phyloP scores from a whole-genome alignment of 306 rosid genomes.

The Rosa multiflora region DNA sequence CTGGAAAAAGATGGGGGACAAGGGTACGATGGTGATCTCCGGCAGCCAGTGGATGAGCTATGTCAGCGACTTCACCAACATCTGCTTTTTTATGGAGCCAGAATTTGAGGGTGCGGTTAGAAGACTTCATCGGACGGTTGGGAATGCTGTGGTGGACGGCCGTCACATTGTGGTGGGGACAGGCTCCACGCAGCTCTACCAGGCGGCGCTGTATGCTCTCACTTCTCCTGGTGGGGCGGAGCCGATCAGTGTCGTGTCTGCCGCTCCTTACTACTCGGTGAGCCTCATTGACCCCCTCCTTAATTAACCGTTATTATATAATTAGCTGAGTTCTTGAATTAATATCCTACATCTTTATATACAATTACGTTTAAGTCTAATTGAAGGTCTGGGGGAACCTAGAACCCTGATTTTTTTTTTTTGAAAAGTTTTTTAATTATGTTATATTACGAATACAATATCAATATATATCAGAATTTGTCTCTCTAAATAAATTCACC shows the following conservation, averaged over 20 bases:
- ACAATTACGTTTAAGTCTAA: too few species aligned
- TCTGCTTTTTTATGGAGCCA: slow-evolving; percentile 68
- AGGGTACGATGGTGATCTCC: slow-evolving; percentile 54
- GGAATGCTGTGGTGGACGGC: slow-evolving; percentile 54
- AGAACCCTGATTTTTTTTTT: too few species aligned
- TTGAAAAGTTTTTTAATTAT: too few species aligned
- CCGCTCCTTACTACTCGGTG: slow-evolving; percentile 82
- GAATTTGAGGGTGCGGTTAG: slow-evolving; percentile 41
- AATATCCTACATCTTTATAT: too few species aligned
- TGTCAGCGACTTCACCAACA: slow-evolving; percentile 26
- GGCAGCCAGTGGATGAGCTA: slow-evolving; percentile 64
- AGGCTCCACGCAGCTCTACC: slow-evolving; percentile 74
- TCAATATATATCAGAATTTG: not conserved
- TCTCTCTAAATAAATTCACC: not conserved
- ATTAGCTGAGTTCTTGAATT: not conserved
- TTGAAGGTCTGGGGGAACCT: too few species aligned
- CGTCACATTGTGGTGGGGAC: slow-evolving; percentile 61
- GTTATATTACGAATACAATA: not conserved
- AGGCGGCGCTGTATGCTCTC: slow-evolving; percentile 65
- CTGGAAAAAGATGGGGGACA: slow-evolving; percentile 58
- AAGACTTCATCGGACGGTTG: slow-evolving; percentile 54
- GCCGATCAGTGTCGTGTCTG: slow-evolving; percentile 59
- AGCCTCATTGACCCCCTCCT: not conserved
- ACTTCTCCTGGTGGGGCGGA: slow-evolving; percentile 30
- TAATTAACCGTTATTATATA: not conserved